These are phyloP conservation scores for Ceratocystiopsis sp. DNA, from an alignment of 2,329 filamentous ascomycete species.

Conservation along the genomic window DNA sequence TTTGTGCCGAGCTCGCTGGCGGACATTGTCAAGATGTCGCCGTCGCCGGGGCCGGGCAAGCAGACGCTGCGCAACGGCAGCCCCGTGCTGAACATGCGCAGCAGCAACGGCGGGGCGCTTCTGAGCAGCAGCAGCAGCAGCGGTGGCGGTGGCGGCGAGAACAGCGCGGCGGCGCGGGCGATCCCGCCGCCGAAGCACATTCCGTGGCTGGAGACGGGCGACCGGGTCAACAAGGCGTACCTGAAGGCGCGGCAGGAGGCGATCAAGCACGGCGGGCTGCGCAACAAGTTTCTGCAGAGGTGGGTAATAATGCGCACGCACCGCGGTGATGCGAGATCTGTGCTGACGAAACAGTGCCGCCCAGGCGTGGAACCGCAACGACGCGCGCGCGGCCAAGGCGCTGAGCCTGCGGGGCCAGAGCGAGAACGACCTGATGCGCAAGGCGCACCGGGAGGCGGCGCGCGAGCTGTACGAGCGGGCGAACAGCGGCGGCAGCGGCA, in stretches of 20 bases:
- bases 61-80: constrained; percentile 42
- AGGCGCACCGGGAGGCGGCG: constrained; percentile 88
- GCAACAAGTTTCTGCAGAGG: constrained; percentile 96
- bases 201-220: constrained; percentile 89
- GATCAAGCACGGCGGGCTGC: constrained; percentile 88
- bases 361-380: constrained; percentile 96
- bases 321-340: no score
- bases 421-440: constrained; percentile 93
- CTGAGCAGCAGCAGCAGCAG: constrained; percentile 31
- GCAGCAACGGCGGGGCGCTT: constrained; percentile 27
- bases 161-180: constrained; percentile 63
- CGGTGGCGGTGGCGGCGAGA: constrained; percentile 34
- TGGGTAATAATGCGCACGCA: no score
- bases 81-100: constrained; percentile 39
- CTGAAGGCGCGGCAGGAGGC: constrained; percentile 89
- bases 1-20: constrained; percentile 61
- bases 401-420: constrained; percentile 86
- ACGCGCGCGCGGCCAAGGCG: constrained; percentile 88
- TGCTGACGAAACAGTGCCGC: constrained; percentile 79
- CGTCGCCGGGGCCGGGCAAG: constrained; percentile 54
- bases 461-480: constrained; percentile 84
- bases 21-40: constrained; percentile 90
- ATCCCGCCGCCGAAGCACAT: constrained; percentile 84
- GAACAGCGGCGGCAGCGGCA: constrained; percentile 39
- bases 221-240: constrained; percentile 81